A percentile compares a stretch with the other conserved stretches of the same genome.
Conservation (phyloP, 495 filamentous ascomycete genomes). For the Terfezia claveryi region DNA sequence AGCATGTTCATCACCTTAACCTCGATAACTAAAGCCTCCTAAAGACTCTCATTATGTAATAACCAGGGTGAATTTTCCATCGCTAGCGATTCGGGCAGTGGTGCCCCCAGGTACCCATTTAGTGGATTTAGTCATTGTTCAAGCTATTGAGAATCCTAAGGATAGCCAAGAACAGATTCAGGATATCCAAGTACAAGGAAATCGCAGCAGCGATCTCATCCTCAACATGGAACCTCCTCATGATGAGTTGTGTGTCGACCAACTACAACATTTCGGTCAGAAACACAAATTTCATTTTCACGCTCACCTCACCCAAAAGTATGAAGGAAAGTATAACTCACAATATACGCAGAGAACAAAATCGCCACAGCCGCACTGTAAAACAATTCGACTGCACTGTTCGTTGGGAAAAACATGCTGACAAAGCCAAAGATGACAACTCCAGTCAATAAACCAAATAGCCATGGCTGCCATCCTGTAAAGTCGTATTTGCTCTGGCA, state of each 20-base stretch:
- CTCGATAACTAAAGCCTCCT: no score
- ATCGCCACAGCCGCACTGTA: slow-evolving; percentile 64
- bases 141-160: slow-evolving; percentile 15
- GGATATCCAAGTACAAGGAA: slow-evolving; percentile 82
- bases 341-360: slow-evolving; percentile 80
- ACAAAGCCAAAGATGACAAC: slow-evolving; percentile 85
- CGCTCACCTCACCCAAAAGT: no score
- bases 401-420: slow-evolving; percentile 59
- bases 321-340: no score
- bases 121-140: slow-evolving; percentile 10
- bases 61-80: no score
- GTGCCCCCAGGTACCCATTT: no score
- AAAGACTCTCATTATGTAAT: no score
- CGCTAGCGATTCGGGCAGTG: no score
- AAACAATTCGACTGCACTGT: slow-evolving; percentile 53
- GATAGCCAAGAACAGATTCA: slow-evolving; percentile 77
- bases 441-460: slow-evolving; percentile 77
- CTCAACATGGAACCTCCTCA: slow-evolving; percentile 90
- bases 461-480: slow-evolving; percentile 83
- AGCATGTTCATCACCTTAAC: no score
- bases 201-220: slow-evolving; percentile 97
- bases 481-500: slow-evolving; percentile 99
- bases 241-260: slow-evolving; percentile 84
- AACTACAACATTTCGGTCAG: slow-evolving; percentile 17
- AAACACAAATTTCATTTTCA: no score